These are phyloP conservation scores for Colletotrichum siamense DNA, from an alignment of 2,329 filamentous ascomycete genomes.

Conservation along the genomic window DNA sequence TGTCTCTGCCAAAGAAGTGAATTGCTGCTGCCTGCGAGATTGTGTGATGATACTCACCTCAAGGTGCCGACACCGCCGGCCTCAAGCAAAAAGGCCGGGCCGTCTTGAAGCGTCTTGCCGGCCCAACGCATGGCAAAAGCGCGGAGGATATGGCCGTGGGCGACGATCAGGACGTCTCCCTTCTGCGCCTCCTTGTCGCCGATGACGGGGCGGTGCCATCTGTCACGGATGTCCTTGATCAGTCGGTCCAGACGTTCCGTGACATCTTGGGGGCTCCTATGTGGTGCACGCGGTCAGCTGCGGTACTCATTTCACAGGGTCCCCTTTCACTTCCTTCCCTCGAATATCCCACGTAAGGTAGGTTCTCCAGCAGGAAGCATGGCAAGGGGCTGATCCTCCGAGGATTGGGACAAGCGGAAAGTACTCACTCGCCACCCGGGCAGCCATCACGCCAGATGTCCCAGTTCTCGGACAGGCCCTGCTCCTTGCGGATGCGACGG, in stretches of 20 bases:
- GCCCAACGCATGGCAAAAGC: constrained; percentile 90
- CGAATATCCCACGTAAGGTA: background rate
- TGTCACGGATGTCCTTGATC: constrained; percentile 75
- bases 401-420: background rate
- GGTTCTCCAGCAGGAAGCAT: background rate
- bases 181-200: constrained; percentile 37
- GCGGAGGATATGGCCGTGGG: constrained; percentile 87
- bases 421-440: constrained; percentile 79
- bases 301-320: background rate
- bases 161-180: constrained; percentile 67
- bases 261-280: constrained; percentile 73
- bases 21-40: background rate
- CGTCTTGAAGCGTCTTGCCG: constrained; percentile 74
- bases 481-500: constrained; percentile 56
- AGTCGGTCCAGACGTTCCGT: constrained; percentile 75
- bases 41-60: constrained; percentile 55
- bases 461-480: constrained; percentile 68
- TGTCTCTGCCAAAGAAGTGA: background rate
- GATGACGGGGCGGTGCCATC: constrained; percentile 68
- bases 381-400: background rate
- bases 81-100: constrained; percentile 83
- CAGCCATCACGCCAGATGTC: constrained; percentile 93
- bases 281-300: background rate
- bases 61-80: constrained; percentile 84
- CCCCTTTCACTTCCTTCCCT: background rate